Base-by-base conservation (phyloP, 768 basidiomycete species). In the Chalciporus pseudorubinellus region DNA sequence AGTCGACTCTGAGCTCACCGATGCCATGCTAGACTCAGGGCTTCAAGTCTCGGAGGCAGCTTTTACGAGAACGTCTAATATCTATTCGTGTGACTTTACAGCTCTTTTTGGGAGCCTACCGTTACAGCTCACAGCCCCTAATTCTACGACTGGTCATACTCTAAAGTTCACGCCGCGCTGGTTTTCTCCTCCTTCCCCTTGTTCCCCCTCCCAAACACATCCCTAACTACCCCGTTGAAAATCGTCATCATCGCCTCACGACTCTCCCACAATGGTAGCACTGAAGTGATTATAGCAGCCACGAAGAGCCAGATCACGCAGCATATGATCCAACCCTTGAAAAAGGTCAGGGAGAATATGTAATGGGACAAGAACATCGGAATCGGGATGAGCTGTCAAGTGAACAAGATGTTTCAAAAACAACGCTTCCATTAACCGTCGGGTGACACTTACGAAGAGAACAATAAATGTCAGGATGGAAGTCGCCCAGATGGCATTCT, bases 1-100 rank as follows among this genome's bases (percentile, higher is more conserved):
- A 33, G 68, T 56, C 26, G 50, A 49, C 19, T 72, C 73, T 44
- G 65, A 50, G 22, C 36, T 48, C 36, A 45, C 13, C 1, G 33
- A 48, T 33, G 44, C 26, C 61, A 60, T 57, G 3, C n/a, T n/a
- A n/a, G n/a, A n/a, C n/a, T n/a, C n/a, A n/a, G n/a, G n/a, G n/a
- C n/a, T n/a, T n/a, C n/a, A n/a, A n/a, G n/a, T n/a, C n/a, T n/a
- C n/a, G n/a, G n/a, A n/a, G n/a, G n/a, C n/a, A n/a, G n/a, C n/a
- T n/a, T n/a, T n/a, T n/a, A n/a, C n/a, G n/a, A n/a, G n/a, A n/a
- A n/a, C n/a, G n/a, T n/a, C n/a, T n/a, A n/a, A n/a, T n/a, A n/a
- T n/a, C n/a, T n/a, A n/a, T n/a, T n/a, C n/a, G n/a, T n/a, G n/a
- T n/a, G n/a, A n/a, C n/a, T n/a, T n/a, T n/a, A n/a, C n/a, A n/a